These are phyloP conservation scores for Aspergillus clavatus DNA, from an alignment of 2,329 filamentous ascomycete species.

Conservation along the genomic window DNA sequence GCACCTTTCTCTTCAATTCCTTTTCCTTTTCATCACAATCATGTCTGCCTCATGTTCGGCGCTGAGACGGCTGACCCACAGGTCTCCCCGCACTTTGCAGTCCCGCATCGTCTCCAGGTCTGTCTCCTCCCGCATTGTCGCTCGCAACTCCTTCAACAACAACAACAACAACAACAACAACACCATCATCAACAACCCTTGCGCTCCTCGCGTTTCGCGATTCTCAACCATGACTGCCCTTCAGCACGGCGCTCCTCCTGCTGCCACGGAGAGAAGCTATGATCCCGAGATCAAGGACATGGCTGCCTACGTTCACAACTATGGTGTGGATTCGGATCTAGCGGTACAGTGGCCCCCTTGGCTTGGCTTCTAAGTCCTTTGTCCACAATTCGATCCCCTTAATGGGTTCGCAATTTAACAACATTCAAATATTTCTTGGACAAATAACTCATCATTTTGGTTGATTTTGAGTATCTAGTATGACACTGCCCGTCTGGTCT, in stretches of 20 bases:
- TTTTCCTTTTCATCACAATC: slow-evolving; percentile 12
- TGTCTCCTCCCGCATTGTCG: slow-evolving; percentile 18
- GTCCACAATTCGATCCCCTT: not conserved
- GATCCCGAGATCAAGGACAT: slow-evolving; percentile 94
- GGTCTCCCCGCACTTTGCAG: slow-evolving; percentile 42
- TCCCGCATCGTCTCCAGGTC: slow-evolving; percentile 43
- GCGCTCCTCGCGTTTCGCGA: slow-evolving; percentile 24
- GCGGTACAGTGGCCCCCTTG: slow-evolving; percentile 60
- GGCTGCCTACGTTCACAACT: slow-evolving; percentile 89
- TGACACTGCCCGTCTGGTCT: slow-evolving; percentile 93
- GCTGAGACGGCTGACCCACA: slow-evolving; percentile 40
- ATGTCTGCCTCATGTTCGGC: slow-evolving; percentile 41
- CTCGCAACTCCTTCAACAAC: slow-evolving; percentile 12
- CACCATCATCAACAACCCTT: slow-evolving; percentile 10
- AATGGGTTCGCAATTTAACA: no score
- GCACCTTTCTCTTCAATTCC: slow-evolving; percentile 10
- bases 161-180: no score
- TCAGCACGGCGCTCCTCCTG: slow-evolving; percentile 35
- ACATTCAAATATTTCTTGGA: no score
- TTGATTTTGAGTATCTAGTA: slow-evolving; percentile 47
- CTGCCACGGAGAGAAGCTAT: slow-evolving; percentile 54
- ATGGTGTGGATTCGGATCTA: slow-evolving; percentile 82
- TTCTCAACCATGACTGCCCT: slow-evolving; percentile 44
- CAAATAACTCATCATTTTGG: not conserved
- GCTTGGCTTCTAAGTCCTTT: not conserved